phyloP scores from a whole-genome alignment of 345 rosid genomes.

The Camelina laxa region DNA sequence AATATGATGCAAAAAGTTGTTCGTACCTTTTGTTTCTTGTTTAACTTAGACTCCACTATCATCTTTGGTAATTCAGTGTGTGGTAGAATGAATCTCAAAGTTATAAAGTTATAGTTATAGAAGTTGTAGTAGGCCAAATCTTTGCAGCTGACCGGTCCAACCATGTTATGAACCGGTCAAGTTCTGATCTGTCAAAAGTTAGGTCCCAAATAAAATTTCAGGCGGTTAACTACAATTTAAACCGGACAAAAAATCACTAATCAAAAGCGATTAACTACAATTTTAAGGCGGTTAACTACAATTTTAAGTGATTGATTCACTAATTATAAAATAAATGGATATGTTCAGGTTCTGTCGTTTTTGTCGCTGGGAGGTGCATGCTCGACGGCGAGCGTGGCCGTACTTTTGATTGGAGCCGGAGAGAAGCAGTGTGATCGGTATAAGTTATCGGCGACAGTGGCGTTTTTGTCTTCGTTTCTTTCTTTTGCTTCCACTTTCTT shows the following conservation, averaged over 20 bases:
- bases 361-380: slow-evolving; percentile 66
- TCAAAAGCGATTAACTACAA: neutral
- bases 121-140: slow-evolving; percentile 18
- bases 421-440: slow-evolving; percentile 51
- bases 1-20: neutral
- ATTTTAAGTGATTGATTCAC: neutral
- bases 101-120: neutral
- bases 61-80: slow-evolving; percentile 16
- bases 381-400: slow-evolving; percentile 61
- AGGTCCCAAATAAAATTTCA: too few relatives aligned
- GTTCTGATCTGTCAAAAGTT: neutral
- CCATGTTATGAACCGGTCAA: slow-evolving; percentile 21
- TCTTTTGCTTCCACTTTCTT: slow-evolving; percentile 60
- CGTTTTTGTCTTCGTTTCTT: slow-evolving; percentile 66
- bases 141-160: slow-evolving; percentile 13
- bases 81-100: slow-evolving; percentile 19
- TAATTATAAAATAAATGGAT: neutral
- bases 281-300: neutral
- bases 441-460: slow-evolving; percentile 70
- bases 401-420: slow-evolving; percentile 44
- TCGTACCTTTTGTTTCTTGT: slow-evolving; percentile 17
- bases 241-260: too few relatives aligned
- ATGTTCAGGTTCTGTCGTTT: slow-evolving; percentile 56
- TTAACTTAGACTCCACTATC: neutral
- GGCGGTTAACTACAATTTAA: neutral